These are phyloP conservation scores for carrot (Daucus carota) DNA, from an alignment of 129 eudicot genomes.

Conservation along the genomic window DNA sequence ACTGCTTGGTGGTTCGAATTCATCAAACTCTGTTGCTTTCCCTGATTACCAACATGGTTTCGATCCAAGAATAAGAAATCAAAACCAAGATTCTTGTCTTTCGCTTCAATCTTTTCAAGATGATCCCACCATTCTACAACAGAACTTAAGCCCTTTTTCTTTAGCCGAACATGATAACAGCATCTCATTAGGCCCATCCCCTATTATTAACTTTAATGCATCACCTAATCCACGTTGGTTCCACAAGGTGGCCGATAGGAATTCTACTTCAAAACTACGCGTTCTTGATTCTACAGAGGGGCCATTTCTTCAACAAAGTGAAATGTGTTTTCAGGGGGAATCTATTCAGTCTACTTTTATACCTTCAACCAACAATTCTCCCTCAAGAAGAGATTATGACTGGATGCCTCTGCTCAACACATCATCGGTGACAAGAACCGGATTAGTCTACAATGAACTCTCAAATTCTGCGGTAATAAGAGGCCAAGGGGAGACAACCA, in stretches of 20 bases:
- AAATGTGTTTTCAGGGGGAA: conserved; percentile 36
- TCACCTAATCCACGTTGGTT: conserved; percentile 1
- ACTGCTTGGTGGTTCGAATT: not conserved
- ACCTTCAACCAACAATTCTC: conserved; percentile 3
- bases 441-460: conserved; percentile 23
- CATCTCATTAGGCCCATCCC: conserved; percentile 4
- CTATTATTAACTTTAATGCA: not conserved
- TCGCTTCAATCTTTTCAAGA: conserved; percentile 24
- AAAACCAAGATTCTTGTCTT: conserved; percentile 10
- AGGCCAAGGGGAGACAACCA: conserved; percentile 19
- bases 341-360: conserved; percentile 53
- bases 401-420: conserved; percentile 2
- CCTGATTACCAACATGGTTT: conserved; percentile 13
- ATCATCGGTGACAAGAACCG: conserved; percentile 9
- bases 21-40: not conserved
- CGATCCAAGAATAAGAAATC: conserved; percentile 18
- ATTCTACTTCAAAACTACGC: conserved; percentile 4
- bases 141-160: not conserved
- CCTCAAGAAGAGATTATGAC: not conserved
- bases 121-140: conserved; percentile 3
- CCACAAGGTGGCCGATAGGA: conserved; percentile 12
- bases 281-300: not conserved
- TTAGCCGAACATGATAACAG: not conserved
- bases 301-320: conserved; percentile 17
- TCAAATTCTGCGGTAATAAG: conserved; percentile 9